Base-by-base conservation (phyloP, 192 early-diverging fungal genomes). In the Coemansia sp. region DNA sequence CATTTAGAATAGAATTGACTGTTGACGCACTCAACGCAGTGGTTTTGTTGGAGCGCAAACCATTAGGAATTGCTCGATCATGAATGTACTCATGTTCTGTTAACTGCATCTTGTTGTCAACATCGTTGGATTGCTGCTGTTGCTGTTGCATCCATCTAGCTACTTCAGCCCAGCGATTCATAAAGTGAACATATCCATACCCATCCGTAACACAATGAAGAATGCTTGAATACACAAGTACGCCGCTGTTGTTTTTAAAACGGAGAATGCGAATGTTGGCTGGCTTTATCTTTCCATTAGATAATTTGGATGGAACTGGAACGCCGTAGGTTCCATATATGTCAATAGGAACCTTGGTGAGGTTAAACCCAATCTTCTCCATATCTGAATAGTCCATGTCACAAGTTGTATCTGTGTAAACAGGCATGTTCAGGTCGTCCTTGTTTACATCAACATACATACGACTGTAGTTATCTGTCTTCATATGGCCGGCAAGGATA, bases 361-460 rank as follows among this genome's bases (percentile, higher is more conserved):
- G 57, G 20, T 42, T 37, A 20, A 66, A 75, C n/a, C 22, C 22
- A 22, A 46, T 19, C 4, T 10, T 49, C 43, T 66, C 20, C 7
- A 75, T 20, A 1, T 54, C 50, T 2, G 5, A 7, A 25, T 54
- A 70, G 45, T 70, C 49, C 14, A 61, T 14, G 2, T 51, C 11
- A 53, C 64, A 62, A 14, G 40, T 17, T 2, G 74, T 61, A 48
- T 67, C 68, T 1, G 16, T 40, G 20, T 62, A 76, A 42, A 63
- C 60, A 51, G 74, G 74, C 64, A 76, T 59, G 49, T 70, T 75
- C 11, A 75, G 22, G 44, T 75, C 43, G 51, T 40, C 14, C 32
- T 20, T 12, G 41, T 75, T 43, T 4, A 69, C 63, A 9, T 50
- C 48, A 14, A 75, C n/a, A 7, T 61, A 10, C 4, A n/a, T 25